Evolutionary conservation across 2,329 filamentous ascomycete species (phyloP).

Genomic region (Didymella pinodella): DNA sequence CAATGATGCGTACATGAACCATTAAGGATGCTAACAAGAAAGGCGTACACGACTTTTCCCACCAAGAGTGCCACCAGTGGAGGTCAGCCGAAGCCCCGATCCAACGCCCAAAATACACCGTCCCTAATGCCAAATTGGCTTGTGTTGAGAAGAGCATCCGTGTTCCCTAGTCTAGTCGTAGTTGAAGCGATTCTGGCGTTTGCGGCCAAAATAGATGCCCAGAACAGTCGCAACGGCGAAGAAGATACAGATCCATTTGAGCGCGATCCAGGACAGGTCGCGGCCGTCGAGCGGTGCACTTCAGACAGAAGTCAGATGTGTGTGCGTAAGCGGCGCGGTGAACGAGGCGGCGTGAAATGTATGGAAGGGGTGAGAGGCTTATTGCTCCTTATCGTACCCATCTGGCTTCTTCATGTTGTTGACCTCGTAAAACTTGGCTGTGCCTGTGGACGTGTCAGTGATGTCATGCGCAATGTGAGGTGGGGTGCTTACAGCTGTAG

Average conservation of each 20-base stretch:
- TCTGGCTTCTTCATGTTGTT: constrained; percentile 83
- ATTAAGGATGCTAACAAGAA: background rate
- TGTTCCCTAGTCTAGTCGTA: constrained; percentile 20
- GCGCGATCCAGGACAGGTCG: constrained; percentile 11
- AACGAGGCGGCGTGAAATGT: constrained; percentile 10
- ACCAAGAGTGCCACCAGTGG: background rate
- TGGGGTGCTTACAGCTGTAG: constrained; percentile 80
- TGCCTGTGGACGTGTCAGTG: constrained; percentile 68
- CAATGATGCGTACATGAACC: background rate
- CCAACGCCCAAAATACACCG: constrained; percentile 13
- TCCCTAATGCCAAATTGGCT: constrained; percentile 17
- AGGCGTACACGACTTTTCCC: background rate
- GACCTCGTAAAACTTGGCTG: constrained; percentile 83
- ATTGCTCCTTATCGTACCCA: constrained; percentile 78
- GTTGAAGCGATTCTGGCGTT: constrained; percentile 20
- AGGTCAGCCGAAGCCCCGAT: background rate
- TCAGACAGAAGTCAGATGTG: constrained; percentile 30
- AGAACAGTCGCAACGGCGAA: constrained; percentile 4
- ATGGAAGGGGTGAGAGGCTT: constrained; percentile 27
- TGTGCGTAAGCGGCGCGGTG: constrained; percentile 17
- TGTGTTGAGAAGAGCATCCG: background rate
- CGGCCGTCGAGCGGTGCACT: constrained; percentile 17
- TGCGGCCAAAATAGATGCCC: constrained; percentile 17
- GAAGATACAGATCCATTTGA: background rate
- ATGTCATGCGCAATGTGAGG: background rate